Conservation (phyloP, 768 basidiomycete genomes). For the Boletus sp. region DNA sequence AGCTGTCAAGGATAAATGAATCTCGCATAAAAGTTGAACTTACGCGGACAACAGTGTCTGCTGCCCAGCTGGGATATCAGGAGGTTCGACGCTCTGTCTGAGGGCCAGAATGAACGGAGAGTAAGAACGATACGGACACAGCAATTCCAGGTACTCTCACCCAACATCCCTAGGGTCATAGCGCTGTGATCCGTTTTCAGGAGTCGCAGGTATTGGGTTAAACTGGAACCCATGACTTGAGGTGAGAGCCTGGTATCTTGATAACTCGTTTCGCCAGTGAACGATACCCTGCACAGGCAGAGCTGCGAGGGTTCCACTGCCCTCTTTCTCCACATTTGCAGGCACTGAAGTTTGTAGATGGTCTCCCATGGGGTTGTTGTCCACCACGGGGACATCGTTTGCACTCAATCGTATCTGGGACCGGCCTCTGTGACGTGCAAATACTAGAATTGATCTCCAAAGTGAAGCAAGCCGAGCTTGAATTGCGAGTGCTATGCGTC, state of each 20-base stretch:
- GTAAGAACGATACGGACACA: no score
- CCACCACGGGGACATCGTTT: not conserved
- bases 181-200: constrained; percentile 9
- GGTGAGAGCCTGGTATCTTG: not conserved
- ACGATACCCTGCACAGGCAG: not conserved
- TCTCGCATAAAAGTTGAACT: not conserved
- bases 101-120: not conserved
- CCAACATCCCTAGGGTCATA: constrained; percentile 1
- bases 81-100: not conserved
- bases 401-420: not conserved
- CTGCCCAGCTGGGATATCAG: constrained; percentile 4
- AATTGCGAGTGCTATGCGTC: constrained; percentile 1
- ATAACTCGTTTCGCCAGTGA: not conserved
- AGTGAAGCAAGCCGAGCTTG: not conserved
- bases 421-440: not conserved
- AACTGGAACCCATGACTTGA: not conserved
- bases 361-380: not conserved
- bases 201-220: not conserved
- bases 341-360: not conserved
- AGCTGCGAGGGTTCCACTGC: constrained; percentile 1
- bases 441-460: not conserved
- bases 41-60: constrained; percentile 2
- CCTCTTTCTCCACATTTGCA: not conserved
- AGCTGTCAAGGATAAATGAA: not conserved
- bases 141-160: not conserved